Evolutionary conservation across 805 yeast species (phyloP).

Genomic region (Kluyveromyces lactis): DNA sequence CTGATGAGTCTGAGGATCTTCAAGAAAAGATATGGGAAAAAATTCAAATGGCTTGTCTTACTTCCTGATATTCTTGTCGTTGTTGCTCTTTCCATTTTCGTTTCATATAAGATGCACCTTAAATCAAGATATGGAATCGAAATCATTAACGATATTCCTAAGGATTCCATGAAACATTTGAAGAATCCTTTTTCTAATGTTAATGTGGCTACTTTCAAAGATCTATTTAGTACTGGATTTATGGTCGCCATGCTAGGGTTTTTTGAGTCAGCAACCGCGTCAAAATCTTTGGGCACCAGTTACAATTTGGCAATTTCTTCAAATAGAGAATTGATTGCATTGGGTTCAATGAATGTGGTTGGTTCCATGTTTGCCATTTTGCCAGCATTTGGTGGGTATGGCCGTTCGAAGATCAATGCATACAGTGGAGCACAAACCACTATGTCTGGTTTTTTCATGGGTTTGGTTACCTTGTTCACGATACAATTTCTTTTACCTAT

Average conservation of each 20-base stretch:
- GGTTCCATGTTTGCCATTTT: constrained; percentile 57
- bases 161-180: constrained; percentile 38
- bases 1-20: constrained; percentile 36
- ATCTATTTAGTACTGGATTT: constrained; percentile 59
- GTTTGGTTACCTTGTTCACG: constrained; percentile 61
- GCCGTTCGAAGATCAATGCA: constrained; percentile 83
- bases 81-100: constrained; percentile 51
- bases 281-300: constrained; percentile 73
- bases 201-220: constrained; percentile 41
- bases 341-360: constrained; percentile 66
- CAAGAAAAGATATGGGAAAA: constrained; percentile 31
- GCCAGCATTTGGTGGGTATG: constrained; percentile 95
- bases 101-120: constrained; percentile 43
- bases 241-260: constrained; percentile 81
- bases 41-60: constrained; percentile 42
- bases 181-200: constrained; percentile 49
- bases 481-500: constrained; percentile 50
- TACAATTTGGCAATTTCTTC: constrained; percentile 60
- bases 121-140: constrained; percentile 45
- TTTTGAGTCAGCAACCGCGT: constrained; percentile 89
- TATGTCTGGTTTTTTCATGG: constrained; percentile 75
- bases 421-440: constrained; percentile 84
- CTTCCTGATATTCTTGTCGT: constrained; percentile 81
- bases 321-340: constrained; percentile 84
- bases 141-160: constrained; percentile 60